Percentiles rank a stretch among this genome's conserved stretches.
Evolutionary conservation across 805 yeast species (phyloP).

Genomic region (Monosporozyma unispora): DNA sequence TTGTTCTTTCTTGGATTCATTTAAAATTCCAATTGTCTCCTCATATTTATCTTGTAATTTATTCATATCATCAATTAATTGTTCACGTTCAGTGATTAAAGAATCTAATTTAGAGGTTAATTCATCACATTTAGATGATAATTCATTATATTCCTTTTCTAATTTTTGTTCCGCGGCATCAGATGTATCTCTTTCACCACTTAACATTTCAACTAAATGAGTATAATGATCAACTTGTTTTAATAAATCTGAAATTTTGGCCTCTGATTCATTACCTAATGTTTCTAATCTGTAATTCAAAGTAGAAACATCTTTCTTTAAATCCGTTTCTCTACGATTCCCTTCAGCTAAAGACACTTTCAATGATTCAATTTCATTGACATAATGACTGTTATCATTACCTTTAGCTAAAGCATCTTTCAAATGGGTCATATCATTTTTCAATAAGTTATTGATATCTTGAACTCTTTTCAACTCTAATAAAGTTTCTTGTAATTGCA

Average conservation of each 20-base stretch:
- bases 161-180: conserved; percentile 38
- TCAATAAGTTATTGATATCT: conserved; percentile 40
- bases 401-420: conserved; percentile 37
- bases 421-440: conserved; percentile 48
- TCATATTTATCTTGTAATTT: conserved; percentile 31
- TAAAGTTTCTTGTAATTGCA: conserved; percentile 45
- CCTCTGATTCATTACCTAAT: conserved; percentile 32
- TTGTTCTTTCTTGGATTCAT: conserved; percentile 16
- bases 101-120: conserved; percentile 53
- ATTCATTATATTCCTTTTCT: conserved; percentile 36
- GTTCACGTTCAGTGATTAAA: conserved; percentile 54
- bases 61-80: conserved; percentile 43
- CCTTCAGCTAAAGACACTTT: conserved; percentile 45
- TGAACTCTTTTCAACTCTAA: conserved; percentile 44
- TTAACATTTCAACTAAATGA: conserved; percentile 33
- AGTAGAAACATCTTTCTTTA: conserved; percentile 56
- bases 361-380: conserved; percentile 44
- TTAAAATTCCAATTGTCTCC: conserved; percentile 7
- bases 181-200: conserved; percentile 37
- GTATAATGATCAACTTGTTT: conserved; percentile 38
- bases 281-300: conserved; percentile 53
- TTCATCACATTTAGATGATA: conserved; percentile 45
- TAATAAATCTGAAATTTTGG: conserved; percentile 32
- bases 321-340: conserved; percentile 55
- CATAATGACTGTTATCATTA: conserved; percentile 37